Conservation (phyloP, 1,284 basidiomycete species). For the Neonothopanus nambi region DNA sequence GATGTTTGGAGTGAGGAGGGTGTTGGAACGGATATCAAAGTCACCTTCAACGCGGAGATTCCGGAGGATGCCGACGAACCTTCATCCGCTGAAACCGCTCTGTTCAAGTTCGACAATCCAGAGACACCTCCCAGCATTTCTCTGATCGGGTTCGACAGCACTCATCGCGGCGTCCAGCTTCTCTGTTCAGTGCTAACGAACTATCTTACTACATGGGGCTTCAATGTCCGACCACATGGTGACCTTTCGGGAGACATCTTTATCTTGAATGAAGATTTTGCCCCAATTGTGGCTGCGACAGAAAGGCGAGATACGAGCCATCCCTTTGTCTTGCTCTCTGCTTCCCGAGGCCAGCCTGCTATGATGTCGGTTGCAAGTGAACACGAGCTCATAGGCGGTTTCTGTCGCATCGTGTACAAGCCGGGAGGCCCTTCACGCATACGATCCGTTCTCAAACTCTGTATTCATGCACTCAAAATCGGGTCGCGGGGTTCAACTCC, state of each 20-base stretch:
- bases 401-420: constrained; percentile 86
- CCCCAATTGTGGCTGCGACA: constrained; percentile 58
- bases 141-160: constrained; percentile 72
- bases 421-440: constrained; percentile 85
- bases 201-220: constrained; percentile 74
- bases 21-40: constrained; percentile 90
- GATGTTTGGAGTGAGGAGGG: constrained; percentile 89
- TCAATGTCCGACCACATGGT: constrained; percentile 50
- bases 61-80: constrained; percentile 43
- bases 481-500: constrained; percentile 28
- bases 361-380: constrained; percentile 65
- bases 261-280: constrained; percentile 81
- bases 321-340: constrained; percentile 76
- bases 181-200: constrained; percentile 61
- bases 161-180: constrained; percentile 70
- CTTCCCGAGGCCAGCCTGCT: constrained; percentile 64
- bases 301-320: constrained; percentile 56
- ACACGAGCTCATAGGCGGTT: constrained; percentile 82
- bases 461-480: constrained; percentile 64
- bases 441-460: constrained; percentile 68
- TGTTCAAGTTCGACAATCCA: constrained; percentile 48
- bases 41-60: constrained; percentile 80
- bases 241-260: constrained; percentile 68
- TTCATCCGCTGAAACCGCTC: constrained; percentile 41
- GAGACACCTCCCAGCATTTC: constrained; percentile 57